Percentiles rank a stretch among this genome's conserved stretches.
Evolutionary conservation across 441 rosid genomes (phyloP).

Genomic region (Rhodomyrtus psidioides): DNA sequence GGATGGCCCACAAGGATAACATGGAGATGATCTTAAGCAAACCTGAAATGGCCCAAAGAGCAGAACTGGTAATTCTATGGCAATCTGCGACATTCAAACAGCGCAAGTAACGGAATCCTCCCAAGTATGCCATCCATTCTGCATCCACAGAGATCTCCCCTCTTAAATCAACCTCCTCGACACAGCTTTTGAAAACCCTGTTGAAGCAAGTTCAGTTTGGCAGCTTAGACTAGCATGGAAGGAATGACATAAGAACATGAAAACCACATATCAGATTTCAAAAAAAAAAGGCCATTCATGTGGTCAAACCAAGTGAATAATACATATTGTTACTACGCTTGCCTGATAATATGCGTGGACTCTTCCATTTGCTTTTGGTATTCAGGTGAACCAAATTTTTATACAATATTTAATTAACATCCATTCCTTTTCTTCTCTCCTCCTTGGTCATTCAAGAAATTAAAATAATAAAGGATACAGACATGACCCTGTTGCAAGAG

Average conservation of each 20-base stretch:
- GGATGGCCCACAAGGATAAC: neutral
- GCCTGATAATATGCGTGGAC: neutral
- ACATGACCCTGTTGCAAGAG: neutral
- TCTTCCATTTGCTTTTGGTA: neutral
- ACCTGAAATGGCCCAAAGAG: slow-evolving; percentile 82
- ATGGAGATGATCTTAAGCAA: neutral
- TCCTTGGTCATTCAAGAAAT: neutral
- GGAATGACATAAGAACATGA: neutral
- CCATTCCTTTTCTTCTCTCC: neutral
- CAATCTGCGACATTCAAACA: slow-evolving; percentile 64
- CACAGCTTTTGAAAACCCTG: slow-evolving; percentile 71
- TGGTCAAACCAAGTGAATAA: neutral
- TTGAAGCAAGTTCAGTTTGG: neutral
- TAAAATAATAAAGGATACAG: neutral
- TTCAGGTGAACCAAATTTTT: neutral
- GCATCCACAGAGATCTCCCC: slow-evolving; percentile 71
- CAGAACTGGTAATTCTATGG: slow-evolving; percentile 50
- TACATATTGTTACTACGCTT: neutral
- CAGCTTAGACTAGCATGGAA: neutral
- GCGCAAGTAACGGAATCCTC: slow-evolving; percentile 49
- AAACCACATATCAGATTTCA: neutral
- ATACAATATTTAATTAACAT: neutral
- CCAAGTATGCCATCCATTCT: slow-evolving; percentile 93
- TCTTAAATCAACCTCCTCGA: slow-evolving; percentile 64
- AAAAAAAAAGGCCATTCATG: neutral